Base-by-base conservation (phyloP, 805 yeast genomes). In the Yarrowia alimentaria region DNA sequence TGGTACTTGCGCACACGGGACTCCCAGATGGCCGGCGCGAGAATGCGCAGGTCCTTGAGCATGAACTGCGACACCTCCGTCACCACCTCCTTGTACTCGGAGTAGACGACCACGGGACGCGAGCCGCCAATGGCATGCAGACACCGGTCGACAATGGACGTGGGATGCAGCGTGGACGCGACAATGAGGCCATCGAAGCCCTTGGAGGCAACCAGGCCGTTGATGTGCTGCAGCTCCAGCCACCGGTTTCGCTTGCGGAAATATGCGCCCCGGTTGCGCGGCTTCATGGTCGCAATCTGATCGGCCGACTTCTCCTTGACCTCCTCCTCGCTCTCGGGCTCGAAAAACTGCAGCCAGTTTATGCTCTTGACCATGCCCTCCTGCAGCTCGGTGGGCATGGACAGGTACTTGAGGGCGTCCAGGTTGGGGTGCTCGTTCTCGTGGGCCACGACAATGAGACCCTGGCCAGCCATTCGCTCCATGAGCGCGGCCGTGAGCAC, bases 361-460 rank as follows among this genome's bases (percentile, higher is more conserved):
- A 89, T 73, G 1, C 86, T 76, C 60, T 80, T 77, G 45, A 89
- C 77, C 74, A 83, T 78, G 18, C 69, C 64, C 21, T 72, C 68
- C 24, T 77, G 69, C 37, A 72, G 64, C 20, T 74, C 77, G 22
- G 76, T 79, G 1, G 85, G 61, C 28, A 57, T 57, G 61, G 85
- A 83, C 40, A 88, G 75, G 60, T 79, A 80, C 55, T 78, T 76
- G 53, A 91, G 67, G 0, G 85, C 78, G 54, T 83, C 83, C 20
- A 82, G 68, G 62, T 90, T 90, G 2, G 95, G 81, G 62, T 91
- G 97, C 65, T 93, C 99, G 65, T 88, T 88, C 63, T 93, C 99
- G 67, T 93, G 97, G 1, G 82, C 72, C 16, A 87, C 74, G 3
- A 87, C 73, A 34, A 93, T 79, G 48, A 78, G 69, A 11, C 96